phyloP scores from a whole-genome alignment of 2,329 filamentous ascomycete genomes.

The Paecilomyces dactylethromorphus region DNA sequence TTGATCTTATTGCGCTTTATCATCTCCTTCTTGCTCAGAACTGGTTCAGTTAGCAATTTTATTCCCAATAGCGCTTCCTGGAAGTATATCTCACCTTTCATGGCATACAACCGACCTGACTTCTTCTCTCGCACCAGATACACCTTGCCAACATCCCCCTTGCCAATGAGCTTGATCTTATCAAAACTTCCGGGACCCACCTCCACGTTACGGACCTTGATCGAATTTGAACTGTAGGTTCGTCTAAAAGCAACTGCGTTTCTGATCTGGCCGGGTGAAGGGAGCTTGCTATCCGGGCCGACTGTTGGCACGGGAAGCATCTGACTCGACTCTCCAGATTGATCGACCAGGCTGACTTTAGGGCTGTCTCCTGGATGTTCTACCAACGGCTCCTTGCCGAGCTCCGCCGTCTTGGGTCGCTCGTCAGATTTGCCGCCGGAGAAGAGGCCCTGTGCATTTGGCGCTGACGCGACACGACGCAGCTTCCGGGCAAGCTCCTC shows the following conservation, averaged over 20 bases:
- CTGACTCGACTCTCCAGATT: constrained; percentile 18
- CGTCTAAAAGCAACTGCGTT: constrained; percentile 72
- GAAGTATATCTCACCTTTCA: constrained; percentile 68
- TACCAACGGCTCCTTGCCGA: constrained; percentile 72
- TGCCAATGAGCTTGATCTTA: constrained; percentile 99
- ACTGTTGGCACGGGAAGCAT: constrained; percentile 25
- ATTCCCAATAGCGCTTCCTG: constrained; percentile 4
- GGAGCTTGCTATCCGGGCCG: constrained; percentile 55
- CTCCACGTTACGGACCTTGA: constrained; percentile 96
- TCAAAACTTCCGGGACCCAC: constrained; percentile 94
- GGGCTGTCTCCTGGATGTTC: constrained; percentile 49
- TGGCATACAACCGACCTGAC: constrained; percentile 87
- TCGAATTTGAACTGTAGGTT: constrained; percentile 98
- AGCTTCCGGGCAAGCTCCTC: constrained; percentile 91
- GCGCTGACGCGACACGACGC: constrained; percentile 88
- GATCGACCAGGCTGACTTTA: constrained; percentile 51
- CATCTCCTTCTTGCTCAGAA: constrained; percentile 99
- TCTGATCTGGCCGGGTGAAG: constrained; percentile 59
- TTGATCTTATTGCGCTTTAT: constrained; percentile 99
- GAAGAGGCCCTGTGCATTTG: constrained; percentile 93
- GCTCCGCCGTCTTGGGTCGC: constrained; percentile 75
- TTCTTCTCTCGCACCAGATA: constrained; percentile 98
- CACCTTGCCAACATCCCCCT: constrained; percentile 97
- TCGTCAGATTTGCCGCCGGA: constrained; percentile 53
- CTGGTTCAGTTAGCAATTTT: constrained; percentile 47